Percentiles rank a stretch among this genome's conserved stretches.
Conservation (phyloP, 306 rosid species). For the Malus domestica region DNA sequence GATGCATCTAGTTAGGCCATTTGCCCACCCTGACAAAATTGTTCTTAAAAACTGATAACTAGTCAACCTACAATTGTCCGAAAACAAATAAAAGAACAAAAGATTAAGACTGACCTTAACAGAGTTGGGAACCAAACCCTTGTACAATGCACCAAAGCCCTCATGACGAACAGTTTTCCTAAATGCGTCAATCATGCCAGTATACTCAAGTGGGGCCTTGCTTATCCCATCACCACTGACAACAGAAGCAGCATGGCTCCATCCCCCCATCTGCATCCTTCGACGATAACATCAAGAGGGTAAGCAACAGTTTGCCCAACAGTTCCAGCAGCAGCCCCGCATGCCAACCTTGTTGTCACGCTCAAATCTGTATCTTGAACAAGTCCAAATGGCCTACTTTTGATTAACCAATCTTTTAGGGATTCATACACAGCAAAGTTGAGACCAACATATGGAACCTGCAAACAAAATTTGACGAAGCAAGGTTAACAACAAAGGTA, state of each 20-base stretch:
- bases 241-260: slow-evolving; percentile 89
- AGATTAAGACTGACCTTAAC: slow-evolving; percentile 64
- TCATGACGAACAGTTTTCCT: slow-evolving; percentile 90
- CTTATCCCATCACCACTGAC: slow-evolving; percentile 79
- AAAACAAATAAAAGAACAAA: not conserved
- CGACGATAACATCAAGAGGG: slow-evolving; percentile 98
- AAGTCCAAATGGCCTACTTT: slow-evolving; percentile 65
- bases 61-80: not conserved
- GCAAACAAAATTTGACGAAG: slow-evolving; percentile 16
- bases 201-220: slow-evolving; percentile 66
- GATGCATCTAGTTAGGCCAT: not conserved
- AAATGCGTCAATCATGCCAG: slow-evolving; percentile 95
- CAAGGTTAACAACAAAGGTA: not conserved
- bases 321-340: slow-evolving; percentile 98
- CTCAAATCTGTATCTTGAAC: slow-evolving; percentile 70
- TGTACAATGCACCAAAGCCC: slow-evolving; percentile 93
- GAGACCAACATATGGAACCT: slow-evolving; percentile 97
- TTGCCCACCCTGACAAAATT: not conserved
- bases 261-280: slow-evolving; percentile 99
- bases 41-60: not conserved
- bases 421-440: slow-evolving; percentile 97
- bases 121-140: slow-evolving; percentile 97
- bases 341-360: slow-evolving; percentile 82
- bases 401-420: slow-evolving; percentile 77
- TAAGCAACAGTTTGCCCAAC: slow-evolving; percentile 97